A percentile compares a stretch with the other conserved stretches of the same genome.
phyloP scores from a whole-genome alignment of 495 filamentous ascomycete genomes.

The Chaetomium cochliodes region DNA sequence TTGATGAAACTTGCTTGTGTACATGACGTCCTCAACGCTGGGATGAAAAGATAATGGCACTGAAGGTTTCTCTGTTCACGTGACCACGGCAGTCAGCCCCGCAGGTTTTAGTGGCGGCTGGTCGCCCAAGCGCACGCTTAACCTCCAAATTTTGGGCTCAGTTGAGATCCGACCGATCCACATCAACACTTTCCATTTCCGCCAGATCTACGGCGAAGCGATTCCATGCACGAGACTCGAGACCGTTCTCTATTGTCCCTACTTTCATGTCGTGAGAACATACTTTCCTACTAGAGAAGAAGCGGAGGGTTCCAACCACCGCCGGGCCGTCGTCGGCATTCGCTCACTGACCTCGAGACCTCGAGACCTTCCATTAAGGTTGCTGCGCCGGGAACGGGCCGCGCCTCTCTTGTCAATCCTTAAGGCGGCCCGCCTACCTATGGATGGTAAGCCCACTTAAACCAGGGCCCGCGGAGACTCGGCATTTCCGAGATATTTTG shows the following conservation, averaged over 20 bases:
- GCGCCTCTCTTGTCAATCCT: background rate
- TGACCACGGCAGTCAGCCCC: slow-evolving; percentile 20
- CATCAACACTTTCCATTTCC: slow-evolving; percentile 3
- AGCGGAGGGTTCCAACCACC: slow-evolving; percentile 31
- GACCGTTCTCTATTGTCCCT: background rate
- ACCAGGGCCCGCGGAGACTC: background rate
- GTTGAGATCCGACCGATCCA: background rate
- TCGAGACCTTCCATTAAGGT: too few species aligned
- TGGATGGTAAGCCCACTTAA: background rate
- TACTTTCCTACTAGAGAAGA: slow-evolving; percentile 16
- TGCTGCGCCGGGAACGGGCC: background rate
- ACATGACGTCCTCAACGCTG: background rate
- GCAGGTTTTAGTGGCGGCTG: slow-evolving; percentile 20
- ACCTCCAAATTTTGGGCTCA: slow-evolving; percentile 18
- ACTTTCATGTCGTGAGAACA: slow-evolving; percentile 26
- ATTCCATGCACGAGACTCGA: slow-evolving; percentile 1
- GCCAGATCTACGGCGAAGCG: background rate
- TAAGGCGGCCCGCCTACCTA: slow-evolving; percentile 19
- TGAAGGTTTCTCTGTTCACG: slow-evolving; percentile 5
- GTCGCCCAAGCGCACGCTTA: slow-evolving; percentile 13
- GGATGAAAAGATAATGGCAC: background rate
- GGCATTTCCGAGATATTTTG: background rate
- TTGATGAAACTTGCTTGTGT: background rate
- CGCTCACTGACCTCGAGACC: background rate
- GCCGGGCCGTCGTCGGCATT: slow-evolving; percentile 16